Evolutionary conservation across 345 rosid genomes (phyloP).

Genomic region (Lepidium sativum): DNA sequence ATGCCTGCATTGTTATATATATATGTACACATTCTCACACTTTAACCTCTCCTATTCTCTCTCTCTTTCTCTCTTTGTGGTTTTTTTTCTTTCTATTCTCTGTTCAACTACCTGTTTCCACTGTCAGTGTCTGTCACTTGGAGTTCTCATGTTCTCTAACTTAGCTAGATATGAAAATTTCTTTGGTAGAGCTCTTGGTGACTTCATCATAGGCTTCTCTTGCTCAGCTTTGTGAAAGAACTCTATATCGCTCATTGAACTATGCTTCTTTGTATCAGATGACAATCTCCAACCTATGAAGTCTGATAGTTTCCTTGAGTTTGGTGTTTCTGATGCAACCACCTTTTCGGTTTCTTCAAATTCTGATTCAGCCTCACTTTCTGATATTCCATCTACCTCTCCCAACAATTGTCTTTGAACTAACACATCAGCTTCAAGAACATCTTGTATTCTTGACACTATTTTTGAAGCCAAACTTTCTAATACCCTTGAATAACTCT

Average conservation of each 20-base stretch:
- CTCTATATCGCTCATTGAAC: constrained; percentile 28
- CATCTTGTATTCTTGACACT: constrained; percentile 70
- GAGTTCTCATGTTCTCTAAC: constrained; percentile 67
- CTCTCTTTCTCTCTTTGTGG: neutral
- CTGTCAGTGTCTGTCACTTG: constrained; percentile 46
- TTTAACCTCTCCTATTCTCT: neutral
- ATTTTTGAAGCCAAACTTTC: constrained; percentile 72
- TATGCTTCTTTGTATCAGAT: constrained; percentile 25
- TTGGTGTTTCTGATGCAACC: constrained; percentile 33
- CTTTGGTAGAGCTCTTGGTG: constrained; percentile 32
- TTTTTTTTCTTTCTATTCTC: neutral
- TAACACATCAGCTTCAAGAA: constrained; percentile 50
- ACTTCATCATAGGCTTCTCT: constrained; percentile 31
- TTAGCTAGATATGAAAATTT: constrained; percentile 57
- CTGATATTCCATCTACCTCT: constrained; percentile 13
- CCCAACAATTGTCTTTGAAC: constrained; percentile 27
- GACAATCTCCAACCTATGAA: constrained; percentile 71
- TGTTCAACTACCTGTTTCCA: constrained; percentile 4
- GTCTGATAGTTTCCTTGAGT: constrained; percentile 59
- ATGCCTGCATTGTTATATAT: constrained; percentile 14
- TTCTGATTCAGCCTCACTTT: constrained; percentile 24
- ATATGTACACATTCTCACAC: constrained; percentile 20
- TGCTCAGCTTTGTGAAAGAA: constrained; percentile 22
- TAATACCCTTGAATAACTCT: constrained; percentile 87
- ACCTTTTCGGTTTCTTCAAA: constrained; percentile 18